Evolutionary conservation across 495 filamentous ascomycete species (phyloP), one percentile per base, ranked within the genome.

Genomic region (Lasiosphaeria ovina): DNA sequence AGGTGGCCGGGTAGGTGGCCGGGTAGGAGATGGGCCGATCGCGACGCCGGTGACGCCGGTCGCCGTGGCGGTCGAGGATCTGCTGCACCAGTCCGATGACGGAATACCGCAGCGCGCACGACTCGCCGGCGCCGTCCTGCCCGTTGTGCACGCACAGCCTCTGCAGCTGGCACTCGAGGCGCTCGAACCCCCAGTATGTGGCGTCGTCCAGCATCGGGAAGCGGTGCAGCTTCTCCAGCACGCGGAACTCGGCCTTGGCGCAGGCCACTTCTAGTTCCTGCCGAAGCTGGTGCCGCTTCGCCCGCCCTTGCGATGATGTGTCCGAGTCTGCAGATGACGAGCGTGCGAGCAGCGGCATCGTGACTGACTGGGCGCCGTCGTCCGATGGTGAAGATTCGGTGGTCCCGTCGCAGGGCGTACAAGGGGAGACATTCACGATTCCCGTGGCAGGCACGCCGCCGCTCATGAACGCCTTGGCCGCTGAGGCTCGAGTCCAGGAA

Each of bases 81-180:
- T 47, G 32, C 51, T 55, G 51, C 32, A 51, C 35, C 34, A 60
- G 35, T n/a, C 58, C 44, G 6, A 35, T 11, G 4, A 54, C 51
- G 0, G 51, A n/a, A 35, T 60, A 49, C 12, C 42, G 33, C 58
- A 60, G 55, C 32, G 58, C 58, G 42, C 58, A 60, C 31, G 54
- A 17, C 11, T 12, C 4, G 0, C 58, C 58, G 0, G 52, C 58
- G 4, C 54, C 54, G 38, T 57, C 54, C 24, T n/a, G 16, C 31
- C 44, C 58, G 42, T 55, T 35, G 24, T 55, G 51, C 4, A 55
- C 40, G 14, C 51, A 32, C 32, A 60, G 54, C 45, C 36, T 33
- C 24, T 61, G 44, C 3, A 61, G 59, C 3, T 31, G 53, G 16
- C 42, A 6, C 11, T 61, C 52, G 2, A 61, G 59, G 8, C 53